These are phyloP conservation scores for Cutaneotrichosporon cyanovorans DNA, from an alignment of 1,284 basidiomycete species.

Conservation along the genomic window DNA sequence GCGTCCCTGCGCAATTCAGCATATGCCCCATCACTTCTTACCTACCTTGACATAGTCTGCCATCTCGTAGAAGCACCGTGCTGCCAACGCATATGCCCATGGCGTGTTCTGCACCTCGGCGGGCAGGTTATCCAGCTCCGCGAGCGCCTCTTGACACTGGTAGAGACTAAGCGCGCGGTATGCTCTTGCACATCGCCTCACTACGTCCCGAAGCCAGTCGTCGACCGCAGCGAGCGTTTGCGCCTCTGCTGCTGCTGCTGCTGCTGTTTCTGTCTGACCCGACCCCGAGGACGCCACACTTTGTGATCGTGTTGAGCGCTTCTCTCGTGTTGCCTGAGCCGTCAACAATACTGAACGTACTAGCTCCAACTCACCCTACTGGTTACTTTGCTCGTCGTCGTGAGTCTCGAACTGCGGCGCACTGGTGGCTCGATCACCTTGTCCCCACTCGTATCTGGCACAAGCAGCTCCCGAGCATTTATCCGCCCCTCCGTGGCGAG, in stretches of 20 bases:
- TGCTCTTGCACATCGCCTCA: conserved; percentile 71
- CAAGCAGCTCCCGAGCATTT: conserved; percentile 22
- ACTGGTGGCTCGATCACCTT: conserved; percentile 22
- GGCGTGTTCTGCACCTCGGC: conserved; percentile 63
- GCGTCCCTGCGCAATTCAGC: conserved; percentile 57
- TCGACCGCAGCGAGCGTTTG: conserved; percentile 68
- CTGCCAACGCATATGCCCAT: conserved; percentile 71
- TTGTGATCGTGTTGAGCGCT: conserved; percentile 27
- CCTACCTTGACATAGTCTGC: conserved; percentile 76
- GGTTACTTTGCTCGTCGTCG: conserved; percentile 18
- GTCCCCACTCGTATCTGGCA: conserved; percentile 29
- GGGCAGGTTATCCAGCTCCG: conserved; percentile 69
- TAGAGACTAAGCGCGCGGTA: conserved; percentile 64
- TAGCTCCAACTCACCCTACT: conserved; percentile 10
- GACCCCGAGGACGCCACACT: conserved; percentile 52
- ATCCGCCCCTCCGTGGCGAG: conserved; percentile 15
- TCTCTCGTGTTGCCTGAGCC: conserved; percentile 15
- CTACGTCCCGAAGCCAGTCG: conserved; percentile 69
- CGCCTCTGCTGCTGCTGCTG: conserved; percentile 59
- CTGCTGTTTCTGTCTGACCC: conserved; percentile 56
- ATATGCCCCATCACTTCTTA: too few species aligned
- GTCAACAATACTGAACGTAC: background rate
- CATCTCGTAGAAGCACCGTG: conserved; percentile 76
- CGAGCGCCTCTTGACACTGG: conserved; percentile 64
- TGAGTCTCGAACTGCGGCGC: conserved; percentile 35